phyloP scores from a whole-genome alignment of 2,329 filamentous ascomycete genomes.

The Xylaria sp. region DNA sequence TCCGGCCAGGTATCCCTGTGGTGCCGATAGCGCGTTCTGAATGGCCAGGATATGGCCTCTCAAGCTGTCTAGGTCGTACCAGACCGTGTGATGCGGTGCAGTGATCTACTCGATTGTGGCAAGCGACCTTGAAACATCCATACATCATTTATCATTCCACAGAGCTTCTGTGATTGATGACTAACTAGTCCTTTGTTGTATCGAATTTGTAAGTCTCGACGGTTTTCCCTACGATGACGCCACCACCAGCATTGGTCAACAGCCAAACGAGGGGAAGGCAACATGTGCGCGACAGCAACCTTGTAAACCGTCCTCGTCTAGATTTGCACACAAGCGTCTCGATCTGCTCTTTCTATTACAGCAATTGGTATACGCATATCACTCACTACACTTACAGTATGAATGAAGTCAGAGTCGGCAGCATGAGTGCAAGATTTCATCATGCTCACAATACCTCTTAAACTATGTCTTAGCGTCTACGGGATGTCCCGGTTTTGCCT shows the following conservation, averaged over 20 bases:
- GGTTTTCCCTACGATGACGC: constrained; percentile 10
- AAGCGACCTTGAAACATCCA: background rate
- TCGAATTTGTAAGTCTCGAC: background rate
- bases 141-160: constrained; percentile 8
- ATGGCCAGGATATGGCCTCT: background rate
- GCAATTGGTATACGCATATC: too few species aligned
- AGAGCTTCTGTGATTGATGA: constrained; percentile 1
- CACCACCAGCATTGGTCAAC: constrained; percentile 4
- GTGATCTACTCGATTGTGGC: constrained; percentile 6
- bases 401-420: constrained; percentile 23
- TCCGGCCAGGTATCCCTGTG: constrained; percentile 17
- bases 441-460: background rate
- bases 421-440: background rate
- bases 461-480: constrained; percentile 12
- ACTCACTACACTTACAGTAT: constrained; percentile 15
- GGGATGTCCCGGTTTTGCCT: constrained; percentile 16
- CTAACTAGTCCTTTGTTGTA: background rate
- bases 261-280: background rate
- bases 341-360: constrained; percentile 18
- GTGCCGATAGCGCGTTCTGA: constrained; percentile 7
- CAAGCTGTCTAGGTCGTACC: constrained; percentile 19
- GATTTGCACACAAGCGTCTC: constrained; percentile 11
- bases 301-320: background rate
- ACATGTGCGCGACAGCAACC: background rate
- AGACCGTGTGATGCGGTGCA: constrained; percentile 4